Evolutionary conservation across 352 stramenopile species (phyloP).

Genomic region (Phytopythium boreale): DNA sequence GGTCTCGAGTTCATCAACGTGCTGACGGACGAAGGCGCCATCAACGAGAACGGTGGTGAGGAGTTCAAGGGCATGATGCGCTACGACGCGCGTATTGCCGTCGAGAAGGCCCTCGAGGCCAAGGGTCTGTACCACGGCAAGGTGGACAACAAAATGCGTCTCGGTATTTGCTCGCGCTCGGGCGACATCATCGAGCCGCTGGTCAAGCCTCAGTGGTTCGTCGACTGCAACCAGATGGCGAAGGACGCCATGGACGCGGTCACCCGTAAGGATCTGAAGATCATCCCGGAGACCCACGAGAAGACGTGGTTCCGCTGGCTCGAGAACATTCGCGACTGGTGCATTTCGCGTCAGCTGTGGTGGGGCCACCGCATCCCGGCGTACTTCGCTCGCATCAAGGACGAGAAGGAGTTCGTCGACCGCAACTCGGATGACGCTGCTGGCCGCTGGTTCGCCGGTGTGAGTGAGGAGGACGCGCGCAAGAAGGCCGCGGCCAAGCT

Average conservation of each 20-base stretch:
- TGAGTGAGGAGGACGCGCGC: conserved; percentile 85
- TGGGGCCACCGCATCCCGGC: conserved; percentile 99
- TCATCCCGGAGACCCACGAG: conserved; percentile 86
- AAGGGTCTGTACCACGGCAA: conserved; percentile 96
- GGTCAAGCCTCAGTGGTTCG: conserved; percentile 99
- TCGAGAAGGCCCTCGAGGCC: conserved; percentile 92
- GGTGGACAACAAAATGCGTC: conserved; percentile 97
- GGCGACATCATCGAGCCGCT: conserved; percentile 99
- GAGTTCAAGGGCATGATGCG: conserved; percentile 86
- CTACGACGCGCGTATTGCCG: conserved; percentile 84
- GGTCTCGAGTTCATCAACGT: conserved; percentile 98
- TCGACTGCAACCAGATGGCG: conserved; percentile 87
- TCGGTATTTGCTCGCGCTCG: conserved; percentile 97
- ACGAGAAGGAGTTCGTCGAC: conserved; percentile 61
- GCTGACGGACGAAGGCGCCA: conserved; percentile 95
- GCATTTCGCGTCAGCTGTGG: conserved; percentile 98
- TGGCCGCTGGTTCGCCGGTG: conserved; percentile 72
- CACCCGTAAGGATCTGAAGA: conserved; percentile 77
- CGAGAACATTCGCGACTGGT: conserved; percentile 99
- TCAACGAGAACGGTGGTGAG: conserved; percentile 92
- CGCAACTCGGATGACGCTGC: conserved; percentile 60
- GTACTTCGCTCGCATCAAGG: conserved; percentile 94
- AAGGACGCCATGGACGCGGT: conserved; percentile 81
- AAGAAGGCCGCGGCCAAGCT: conserved; percentile 82
- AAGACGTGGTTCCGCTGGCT: conserved; percentile 98